These are phyloP conservation scores for Dactylellina sp. DNA, from an alignment of 2,329 filamentous ascomycete species.

Conservation along the genomic window DNA sequence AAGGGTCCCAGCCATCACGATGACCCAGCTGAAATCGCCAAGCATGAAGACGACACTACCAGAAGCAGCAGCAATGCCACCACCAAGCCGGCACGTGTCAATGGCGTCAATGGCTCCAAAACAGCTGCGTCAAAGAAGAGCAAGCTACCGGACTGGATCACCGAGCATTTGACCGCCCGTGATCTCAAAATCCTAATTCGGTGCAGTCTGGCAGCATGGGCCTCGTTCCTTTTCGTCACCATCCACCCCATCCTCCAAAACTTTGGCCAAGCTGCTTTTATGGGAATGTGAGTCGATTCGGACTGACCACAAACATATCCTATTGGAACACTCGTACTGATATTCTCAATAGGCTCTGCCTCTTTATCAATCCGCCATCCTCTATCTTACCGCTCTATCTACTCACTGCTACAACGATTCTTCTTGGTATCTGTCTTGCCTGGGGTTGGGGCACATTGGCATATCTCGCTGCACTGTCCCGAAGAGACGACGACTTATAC, in stretches of 20 bases:
- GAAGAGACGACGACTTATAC: constrained; percentile 64
- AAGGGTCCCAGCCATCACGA: constrained; percentile 1
- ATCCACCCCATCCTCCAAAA: constrained; percentile 65
- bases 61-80: neutral
- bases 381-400: constrained; percentile 67
- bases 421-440: constrained; percentile 66
- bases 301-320: neutral
- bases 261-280: constrained; percentile 67
- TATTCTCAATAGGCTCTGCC: constrained; percentile 61
- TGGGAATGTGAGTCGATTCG: constrained; percentile 61
- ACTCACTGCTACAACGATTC: constrained; percentile 64
- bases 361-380: constrained; percentile 66
- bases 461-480: constrained; percentile 67
- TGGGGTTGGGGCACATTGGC: constrained; percentile 68
- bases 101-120: neutral
- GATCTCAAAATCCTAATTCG: constrained; percentile 67
- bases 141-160: constrained; percentile 61
- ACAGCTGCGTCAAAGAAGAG: constrained; percentile 5
- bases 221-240: constrained; percentile 66
- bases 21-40: neutral
- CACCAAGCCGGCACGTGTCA: neutral
- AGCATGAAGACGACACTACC: constrained; percentile 7
- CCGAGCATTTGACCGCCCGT: constrained; percentile 66
- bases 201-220: constrained; percentile 67
- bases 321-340: neutral